Evolutionary conservation across 305 asterid genomes (phyloP).

Genomic region (Solanum hybrid): DNA sequence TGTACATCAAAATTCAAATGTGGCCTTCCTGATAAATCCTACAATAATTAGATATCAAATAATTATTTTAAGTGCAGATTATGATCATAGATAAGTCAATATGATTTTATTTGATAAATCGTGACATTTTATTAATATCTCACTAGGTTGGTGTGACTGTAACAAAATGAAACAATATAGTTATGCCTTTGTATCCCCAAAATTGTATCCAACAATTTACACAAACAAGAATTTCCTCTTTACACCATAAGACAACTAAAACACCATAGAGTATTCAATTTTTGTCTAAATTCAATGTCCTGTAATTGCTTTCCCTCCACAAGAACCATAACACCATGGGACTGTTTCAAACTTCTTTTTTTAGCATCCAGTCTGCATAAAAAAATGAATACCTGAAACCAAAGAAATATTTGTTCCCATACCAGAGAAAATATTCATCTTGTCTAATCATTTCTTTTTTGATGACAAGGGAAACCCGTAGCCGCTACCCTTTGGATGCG

Average conservation of each 20-base stretch:
- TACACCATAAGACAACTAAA: neutral
- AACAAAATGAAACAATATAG: neutral
- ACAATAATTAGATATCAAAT: neutral
- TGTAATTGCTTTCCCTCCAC: neutral
- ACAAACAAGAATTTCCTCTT: neutral
- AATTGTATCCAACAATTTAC: neutral
- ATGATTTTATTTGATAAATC: neutral
- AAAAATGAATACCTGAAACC: neutral
- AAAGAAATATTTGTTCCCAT: neutral
- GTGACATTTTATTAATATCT: neutral
- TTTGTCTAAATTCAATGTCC: neutral
- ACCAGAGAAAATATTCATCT: neutral
- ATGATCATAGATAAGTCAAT: neutral
- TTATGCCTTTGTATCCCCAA: neutral
- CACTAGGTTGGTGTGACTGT: neutral
- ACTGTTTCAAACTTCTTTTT: neutral
- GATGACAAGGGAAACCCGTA: no score
- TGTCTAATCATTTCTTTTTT: neutral
- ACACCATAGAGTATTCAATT: neutral
- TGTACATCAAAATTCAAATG: constrained; percentile 65
- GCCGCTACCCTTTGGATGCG: no score
- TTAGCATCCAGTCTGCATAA: neutral
- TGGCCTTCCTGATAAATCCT: constrained; percentile 97
- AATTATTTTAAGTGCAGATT: neutral
- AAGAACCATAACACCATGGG: neutral